Percentiles rank a stretch among this genome's conserved stretches.
Evolutionary conservation across 768 basidiomycete genomes (phyloP).

Genomic region (Serendipita sp.): DNA sequence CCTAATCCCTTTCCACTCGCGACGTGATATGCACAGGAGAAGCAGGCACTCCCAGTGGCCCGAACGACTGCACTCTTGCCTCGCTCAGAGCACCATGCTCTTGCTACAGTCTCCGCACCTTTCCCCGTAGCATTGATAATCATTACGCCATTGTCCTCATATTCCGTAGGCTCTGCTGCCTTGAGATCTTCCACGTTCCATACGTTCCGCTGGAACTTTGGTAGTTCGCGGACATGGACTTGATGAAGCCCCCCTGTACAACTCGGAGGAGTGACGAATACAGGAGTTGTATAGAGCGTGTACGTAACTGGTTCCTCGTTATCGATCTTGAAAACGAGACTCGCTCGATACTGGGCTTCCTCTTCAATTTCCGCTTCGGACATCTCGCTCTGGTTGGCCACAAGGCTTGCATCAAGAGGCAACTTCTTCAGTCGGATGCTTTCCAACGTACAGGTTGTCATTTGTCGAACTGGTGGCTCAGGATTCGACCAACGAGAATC

Average conservation of each 20-base stretch:
- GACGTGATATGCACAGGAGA: not conserved
- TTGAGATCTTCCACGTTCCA: not conserved
- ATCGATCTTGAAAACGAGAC: not conserved
- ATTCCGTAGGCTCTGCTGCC: not conserved
- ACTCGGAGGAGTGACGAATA: not conserved
- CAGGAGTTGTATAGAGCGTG: slow-evolving; percentile 4
- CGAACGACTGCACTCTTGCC: slow-evolving; percentile 5
- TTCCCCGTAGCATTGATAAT: slow-evolving; percentile 6
- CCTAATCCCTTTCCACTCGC: not conserved
- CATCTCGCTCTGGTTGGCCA: not conserved
- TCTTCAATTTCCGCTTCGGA: not conserved
- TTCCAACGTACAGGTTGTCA: not conserved
- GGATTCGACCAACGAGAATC: not conserved
- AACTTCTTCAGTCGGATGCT: not conserved
- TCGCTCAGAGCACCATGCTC: slow-evolving; percentile 5
- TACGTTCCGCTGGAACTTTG: not conserved
- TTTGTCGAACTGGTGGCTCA: not conserved
- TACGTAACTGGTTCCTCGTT: not conserved
- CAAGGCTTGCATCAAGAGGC: not conserved
- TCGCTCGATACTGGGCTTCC: slow-evolving; percentile 5
- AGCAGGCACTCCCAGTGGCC: not conserved
- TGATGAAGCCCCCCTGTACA: not conserved
- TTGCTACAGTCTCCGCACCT: slow-evolving; percentile 2
- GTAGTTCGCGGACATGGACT: not conserved
- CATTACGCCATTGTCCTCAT: not conserved